Base-by-base conservation (phyloP, 208 protist genomes). In the Trypanosoma cruzi region DNA sequence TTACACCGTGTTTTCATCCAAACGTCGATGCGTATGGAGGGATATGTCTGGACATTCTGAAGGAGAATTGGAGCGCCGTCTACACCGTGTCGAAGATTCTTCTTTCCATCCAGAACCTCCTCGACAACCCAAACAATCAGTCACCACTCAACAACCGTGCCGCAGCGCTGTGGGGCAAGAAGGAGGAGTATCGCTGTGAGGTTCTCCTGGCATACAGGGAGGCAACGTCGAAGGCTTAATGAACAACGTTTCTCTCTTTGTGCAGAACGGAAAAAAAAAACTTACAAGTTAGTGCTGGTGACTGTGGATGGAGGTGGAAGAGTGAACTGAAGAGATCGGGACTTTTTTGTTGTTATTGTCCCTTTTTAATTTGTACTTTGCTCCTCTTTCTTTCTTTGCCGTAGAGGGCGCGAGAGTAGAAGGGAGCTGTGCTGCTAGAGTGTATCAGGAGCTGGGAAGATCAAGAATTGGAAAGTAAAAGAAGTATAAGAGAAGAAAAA, bases 21-120 rank as follows among this genome's bases (percentile, higher is more conserved):
- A 99, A 99, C 74, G 96, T 99, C 4, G 94, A 98, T 64, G 66
- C 72, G 40, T 87, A 90, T 62, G 97, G 97, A 26, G 88, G 86
- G 61, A 99, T 99, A 63, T 99, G 97, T 79, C 80, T 99, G n/a
- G 97, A 99, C 79, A 99, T 99, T 59, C 83, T 99, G 22, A 98
- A 99, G 83, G 97, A 99, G 49, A 98, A 98, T 56, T 99, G 98
- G 97, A 97, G 92, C 14, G 94, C 98, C 10, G 89, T 97, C 16
- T 98, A 98, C 82, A 97, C 97, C 46, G 94, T 97, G 16, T 80
- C 78, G 57, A 91, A 96, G 1, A 88, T 99, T 46, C 83, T 99
- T 34, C 75, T 99, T 0, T 99, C 97, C 22, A 98, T 99, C 59
- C 98, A 99, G 72, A 92, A 75, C 40, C 86, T 99, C 2, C 85